Base-by-base conservation (phyloP, 2,329 filamentous ascomycete genomes). In the Cordyceps tenuipes region DNA sequence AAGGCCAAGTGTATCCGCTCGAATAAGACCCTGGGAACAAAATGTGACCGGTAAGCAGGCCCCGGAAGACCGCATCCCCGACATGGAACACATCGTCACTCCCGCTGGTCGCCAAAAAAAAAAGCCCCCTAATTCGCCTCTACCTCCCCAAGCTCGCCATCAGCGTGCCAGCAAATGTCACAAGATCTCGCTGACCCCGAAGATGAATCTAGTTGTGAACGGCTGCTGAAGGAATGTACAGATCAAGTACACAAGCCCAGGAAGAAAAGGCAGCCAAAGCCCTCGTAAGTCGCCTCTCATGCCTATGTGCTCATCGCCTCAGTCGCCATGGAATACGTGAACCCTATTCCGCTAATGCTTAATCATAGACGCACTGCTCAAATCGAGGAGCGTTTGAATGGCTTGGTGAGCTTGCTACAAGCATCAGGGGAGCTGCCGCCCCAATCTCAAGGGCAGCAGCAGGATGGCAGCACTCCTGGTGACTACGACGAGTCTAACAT, bases 1-100 rank as follows among this genome's bases (percentile, higher is more conserved):
- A 81, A 81, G 64, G 77, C 78, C 8, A 80, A 80, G 62, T 81
- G 79, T 62, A 73, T 80, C 49, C 74, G 77, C 9, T 73, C 76
- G 7, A 74, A 73, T 59, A 64, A 68, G 4, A 61, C 64, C 2
- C 63, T 68, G 0, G 72, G 71, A 1, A 65, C 75, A 19, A 80
- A 78, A 63, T 81, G 78, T 61, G 78, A 80, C 61, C 72, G 75
- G 74, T 77, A 61, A 65, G 70, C 39, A 53, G 7, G 26, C 15
- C 13, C 26, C 34, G 34, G 19, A 31, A 60, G 21, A 2, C 31
- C 48, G 23, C 53, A 13, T 53, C 8, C 17, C 41, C 49, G 48
- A 15, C 46, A 17, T 47, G 57, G 29, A 9, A 29, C 51, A 19
- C 19, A 15, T 43, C 56, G n/a, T 44, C 21, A 39, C 26, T 34